Evolutionary conservation across 768 basidiomycete genomes (phyloP).

Genomic region (Kwoniella shandongensis): DNA sequence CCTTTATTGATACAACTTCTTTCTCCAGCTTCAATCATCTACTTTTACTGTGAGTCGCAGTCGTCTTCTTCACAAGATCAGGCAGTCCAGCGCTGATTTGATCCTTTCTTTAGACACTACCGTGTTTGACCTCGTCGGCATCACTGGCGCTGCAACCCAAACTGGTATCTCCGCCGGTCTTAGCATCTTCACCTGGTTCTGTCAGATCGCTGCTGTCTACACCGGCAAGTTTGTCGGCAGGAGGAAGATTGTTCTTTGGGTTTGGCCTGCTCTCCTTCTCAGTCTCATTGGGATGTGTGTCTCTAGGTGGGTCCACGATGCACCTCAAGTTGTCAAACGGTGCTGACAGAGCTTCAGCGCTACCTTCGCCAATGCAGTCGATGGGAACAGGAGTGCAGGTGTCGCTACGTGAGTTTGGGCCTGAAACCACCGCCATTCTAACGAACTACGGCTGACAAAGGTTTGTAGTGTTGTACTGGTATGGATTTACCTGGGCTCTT

Average conservation of each 20-base stretch:
- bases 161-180: constrained; percentile 55
- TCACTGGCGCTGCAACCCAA: constrained; percentile 52
- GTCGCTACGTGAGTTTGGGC: constrained; percentile 35
- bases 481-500: constrained; percentile 52
- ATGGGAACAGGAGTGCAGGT: constrained; percentile 34
- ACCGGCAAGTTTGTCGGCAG: constrained; percentile 49
- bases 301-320: constrained; percentile 24
- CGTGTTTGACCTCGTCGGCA: constrained; percentile 52
- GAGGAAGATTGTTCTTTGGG: constrained; percentile 49
- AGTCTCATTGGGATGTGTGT: constrained; percentile 49
- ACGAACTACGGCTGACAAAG: neutral
- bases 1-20: constrained; percentile 10
- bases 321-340: neutral
- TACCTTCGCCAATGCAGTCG: constrained; percentile 41
- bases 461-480: constrained; percentile 39
- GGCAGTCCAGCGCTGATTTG: neutral
- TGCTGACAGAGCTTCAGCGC: constrained; percentile 29
- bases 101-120: constrained; percentile 22
- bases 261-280: constrained; percentile 51
- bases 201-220: constrained; percentile 49
- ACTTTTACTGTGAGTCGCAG: constrained; percentile 48
- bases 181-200: constrained; percentile 51
- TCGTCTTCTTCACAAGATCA: neutral
- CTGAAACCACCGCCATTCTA: neutral
- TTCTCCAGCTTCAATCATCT: constrained; percentile 50